A percentile compares a stretch with the other conserved stretches of the same genome.
These are phyloP conservation scores for Limonomyces culmigenus DNA, from an alignment of 1,284 basidiomycete genomes.

Conservation along the genomic window DNA sequence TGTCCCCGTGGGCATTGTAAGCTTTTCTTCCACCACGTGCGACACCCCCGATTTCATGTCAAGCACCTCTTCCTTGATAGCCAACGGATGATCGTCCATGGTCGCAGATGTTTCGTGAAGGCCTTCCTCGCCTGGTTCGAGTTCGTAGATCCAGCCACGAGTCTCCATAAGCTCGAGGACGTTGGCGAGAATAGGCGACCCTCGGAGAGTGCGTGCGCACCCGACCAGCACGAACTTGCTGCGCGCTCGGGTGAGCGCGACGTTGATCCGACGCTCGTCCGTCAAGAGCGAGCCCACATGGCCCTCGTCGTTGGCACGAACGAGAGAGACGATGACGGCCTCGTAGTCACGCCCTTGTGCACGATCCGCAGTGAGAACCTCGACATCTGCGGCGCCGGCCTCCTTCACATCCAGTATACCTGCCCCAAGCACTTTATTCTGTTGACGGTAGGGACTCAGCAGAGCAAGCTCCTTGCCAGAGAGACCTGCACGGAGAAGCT, in stretches of 20 bases:
- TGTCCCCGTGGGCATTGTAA: too few species aligned
- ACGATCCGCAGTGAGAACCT: conserved; percentile 88
- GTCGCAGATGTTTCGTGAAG: too few species aligned
- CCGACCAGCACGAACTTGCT: conserved; percentile 86
- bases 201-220: conserved; percentile 53
- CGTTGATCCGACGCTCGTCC: conserved; percentile 93
- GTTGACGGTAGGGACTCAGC: conserved; percentile 87
- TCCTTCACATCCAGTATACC: too few species aligned
- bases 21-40: too few species aligned
- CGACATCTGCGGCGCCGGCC: conserved; percentile 38
- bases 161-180: conserved; percentile 65
- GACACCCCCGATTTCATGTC: too few species aligned
- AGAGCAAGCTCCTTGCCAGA: conserved; percentile 62
- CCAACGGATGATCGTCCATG: too few species aligned
- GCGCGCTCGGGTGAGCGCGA: conserved; percentile 87
- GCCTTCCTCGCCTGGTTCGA: not conserved
- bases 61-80: too few species aligned
- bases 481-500: conserved; percentile 53
- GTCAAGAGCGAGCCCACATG: conserved; percentile 78
- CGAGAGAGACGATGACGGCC: conserved; percentile 86
- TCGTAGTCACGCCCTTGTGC: conserved; percentile 96
- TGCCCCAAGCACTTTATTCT: conserved; percentile 75
- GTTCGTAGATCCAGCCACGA: conserved; percentile 40
- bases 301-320: conserved; percentile 67
- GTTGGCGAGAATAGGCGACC: conserved; percentile 42